Base-by-base conservation (phyloP, 805 yeast species). In the Schwanniomyces sp. region DNA sequence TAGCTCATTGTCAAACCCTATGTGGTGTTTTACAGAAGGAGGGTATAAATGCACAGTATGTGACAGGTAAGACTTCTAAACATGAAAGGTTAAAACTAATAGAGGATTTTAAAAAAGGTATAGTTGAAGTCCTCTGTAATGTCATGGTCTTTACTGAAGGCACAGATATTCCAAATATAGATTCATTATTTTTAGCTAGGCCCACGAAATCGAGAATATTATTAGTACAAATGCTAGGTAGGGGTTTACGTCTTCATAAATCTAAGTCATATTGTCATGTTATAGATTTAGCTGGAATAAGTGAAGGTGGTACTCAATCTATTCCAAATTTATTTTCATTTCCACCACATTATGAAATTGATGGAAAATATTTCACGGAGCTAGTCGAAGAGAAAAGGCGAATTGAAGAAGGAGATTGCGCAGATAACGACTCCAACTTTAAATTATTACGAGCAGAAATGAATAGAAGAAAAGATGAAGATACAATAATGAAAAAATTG, bases 61-160 rank as follows among this genome's bases (percentile, higher is more conserved):
- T 91, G 0, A 82, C 91, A 0, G 88, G 94, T 0, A 73, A 70
- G 11, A 88, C 96, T 1, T 71, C 72, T 5, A 65, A 69, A 16
- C 58, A 61, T 5, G 82, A 78, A 36, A 70, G 97, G 36, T 75
- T 68, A 12, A 57, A 63, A 2, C 72, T 82, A 53, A 65, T 91
- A 2, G 64, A 69, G 5, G 84, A 79, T 30, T 92, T 91, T 60
- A 77, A 74, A 50, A 55, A 66, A 0, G 91, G 94, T 0, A 60
- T 75, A 12, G 73, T 88, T 16, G 81, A 85, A 4, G 95, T 92
- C 0, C 66, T 91, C 27, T 78, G 94, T 69, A 92, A 92, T 59
- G 94, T 96, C 62, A 89, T 87, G 14, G 88, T 91, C 5, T 85
- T 92, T 56, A 91, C 96, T 0, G 98, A 91, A 63, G 98, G 98